These are phyloP conservation scores for Jaltomata sinuosa DNA, from an alignment of 257 asterid species.

Conservation along the genomic window DNA sequence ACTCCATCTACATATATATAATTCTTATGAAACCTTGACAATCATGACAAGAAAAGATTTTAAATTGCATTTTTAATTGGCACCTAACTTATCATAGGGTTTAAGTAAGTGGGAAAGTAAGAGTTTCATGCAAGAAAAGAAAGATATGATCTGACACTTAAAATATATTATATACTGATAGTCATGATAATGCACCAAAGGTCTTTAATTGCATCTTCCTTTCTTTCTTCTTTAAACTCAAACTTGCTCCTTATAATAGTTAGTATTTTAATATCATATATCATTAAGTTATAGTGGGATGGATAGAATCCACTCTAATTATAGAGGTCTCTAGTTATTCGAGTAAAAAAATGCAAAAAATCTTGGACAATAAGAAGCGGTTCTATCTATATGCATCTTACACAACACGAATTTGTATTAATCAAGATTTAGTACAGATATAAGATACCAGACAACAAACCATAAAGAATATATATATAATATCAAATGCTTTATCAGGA, in stretches of 20 bases:
- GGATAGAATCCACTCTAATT: neutral
- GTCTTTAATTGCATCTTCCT: neutral
- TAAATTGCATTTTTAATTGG: neutral
- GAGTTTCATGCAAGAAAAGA: neutral
- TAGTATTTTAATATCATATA: neutral
- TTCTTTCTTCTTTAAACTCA: neutral
- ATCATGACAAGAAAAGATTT: neutral
- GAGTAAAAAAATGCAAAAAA: neutral
- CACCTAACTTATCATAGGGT: neutral
- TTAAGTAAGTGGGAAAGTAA: neutral
- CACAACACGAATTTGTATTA: neutral
- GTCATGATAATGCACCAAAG: neutral
- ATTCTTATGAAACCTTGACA: neutral
- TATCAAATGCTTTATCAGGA: neutral
- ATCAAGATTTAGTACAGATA: neutral
- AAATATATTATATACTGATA: neutral
- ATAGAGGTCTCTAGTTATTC: neutral
- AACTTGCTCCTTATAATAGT: neutral
- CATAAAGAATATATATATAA: neutral
- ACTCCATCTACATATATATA: neutral
- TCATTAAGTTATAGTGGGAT: neutral
- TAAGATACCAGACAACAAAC: neutral
- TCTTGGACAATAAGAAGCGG: neutral
- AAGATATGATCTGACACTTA: neutral
- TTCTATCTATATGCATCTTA: neutral